Evolutionary conservation across 331 rosid genomes (phyloP), one percentile per base, ranked within the genome.

Genomic region (Telfairia occidentalis): DNA sequence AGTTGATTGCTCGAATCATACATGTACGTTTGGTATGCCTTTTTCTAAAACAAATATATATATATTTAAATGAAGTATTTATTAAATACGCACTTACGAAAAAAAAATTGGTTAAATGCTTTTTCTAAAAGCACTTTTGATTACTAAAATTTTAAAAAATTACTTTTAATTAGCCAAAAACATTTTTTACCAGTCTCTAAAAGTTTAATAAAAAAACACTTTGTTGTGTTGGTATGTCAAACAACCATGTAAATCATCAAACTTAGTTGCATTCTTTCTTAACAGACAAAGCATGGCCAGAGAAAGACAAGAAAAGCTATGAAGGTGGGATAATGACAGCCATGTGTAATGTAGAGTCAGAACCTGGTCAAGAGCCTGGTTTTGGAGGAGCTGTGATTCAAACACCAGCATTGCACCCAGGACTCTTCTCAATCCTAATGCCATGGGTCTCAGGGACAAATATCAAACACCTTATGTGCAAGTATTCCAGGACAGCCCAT

Each of bases 291-390:
- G 78, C 69, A 40, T 82, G 93, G 93, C 90, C 87, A 7, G 86
- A 80, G 79, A 7, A 78, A 61, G 58, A 78, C 59, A 90, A 88
- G 70, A 92, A 83, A 83, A 90, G 96, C 85, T 92, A 82, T 35
- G 95, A 92, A 79, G 96, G 97, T 79, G 97, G 92, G 64, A 90
- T 90, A 80, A 87, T 92, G 96, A 92, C 95, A 70, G 89, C 92
- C 76, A 92, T 92, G 95, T 92, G 95, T 4, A 66, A 88, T 0
- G 89, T 87, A 49, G 89, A 70, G 13, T 92, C 85, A 0, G 89
- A 88, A 52, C 67, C 85, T 60, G 85, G 85, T 4, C 24, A 63
- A 34, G 78, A 77, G 30, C 86, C 96, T 9, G 92, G 96, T 30
- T 88, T 88, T 55, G 94, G 97, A 10, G 91, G 97, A 10, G 91